phyloP scores from a whole-genome alignment of 1,284 basidiomycete genomes.

The Hymenochaete sp. region DNA sequence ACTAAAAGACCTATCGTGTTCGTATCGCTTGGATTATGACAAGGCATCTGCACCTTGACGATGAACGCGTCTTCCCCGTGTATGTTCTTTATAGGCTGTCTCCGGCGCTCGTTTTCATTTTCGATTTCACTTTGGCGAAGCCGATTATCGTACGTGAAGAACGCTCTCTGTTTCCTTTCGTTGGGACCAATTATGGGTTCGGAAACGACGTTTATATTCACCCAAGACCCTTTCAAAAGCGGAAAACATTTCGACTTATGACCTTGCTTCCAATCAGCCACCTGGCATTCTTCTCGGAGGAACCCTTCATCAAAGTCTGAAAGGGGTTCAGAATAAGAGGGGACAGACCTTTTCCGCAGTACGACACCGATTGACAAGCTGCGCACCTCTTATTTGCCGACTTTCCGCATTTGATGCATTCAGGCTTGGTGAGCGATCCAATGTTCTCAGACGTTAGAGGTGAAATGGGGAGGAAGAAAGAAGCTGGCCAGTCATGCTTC shows the following conservation, averaged over 20 bases:
- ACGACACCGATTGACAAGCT: slow-evolving; percentile 7
- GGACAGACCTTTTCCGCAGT: slow-evolving; percentile 12
- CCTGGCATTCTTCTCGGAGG: slow-evolving; percentile 6
- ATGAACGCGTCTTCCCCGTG: slow-evolving; percentile 10
- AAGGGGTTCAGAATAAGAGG: not conserved
- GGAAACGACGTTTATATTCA: slow-evolving; percentile 25
- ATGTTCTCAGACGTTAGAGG: slow-evolving; percentile 6
- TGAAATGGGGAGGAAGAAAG: slow-evolving; percentile 9
- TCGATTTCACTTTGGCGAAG: no score
- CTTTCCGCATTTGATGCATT: slow-evolving; percentile 5
- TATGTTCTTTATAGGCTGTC: not conserved
- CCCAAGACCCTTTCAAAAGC: slow-evolving; percentile 7
- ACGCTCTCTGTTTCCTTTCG: no score
- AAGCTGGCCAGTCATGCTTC: no score
- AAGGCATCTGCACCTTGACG: slow-evolving; percentile 10
- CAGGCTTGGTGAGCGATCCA: slow-evolving; percentile 8
- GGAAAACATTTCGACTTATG: slow-evolving; percentile 7
- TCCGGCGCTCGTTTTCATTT: slow-evolving; percentile 2
- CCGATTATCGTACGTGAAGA: no score
- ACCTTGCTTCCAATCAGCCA: slow-evolving; percentile 16
- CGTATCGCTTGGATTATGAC: no score
- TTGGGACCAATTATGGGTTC: no score
- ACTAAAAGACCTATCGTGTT: slow-evolving; percentile 31
- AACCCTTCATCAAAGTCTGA: not conserved
- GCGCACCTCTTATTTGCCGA: slow-evolving; percentile 3